Evolutionary conservation across 345 rosid genomes (phyloP).

Genomic region (Nasturtium officinale): DNA sequence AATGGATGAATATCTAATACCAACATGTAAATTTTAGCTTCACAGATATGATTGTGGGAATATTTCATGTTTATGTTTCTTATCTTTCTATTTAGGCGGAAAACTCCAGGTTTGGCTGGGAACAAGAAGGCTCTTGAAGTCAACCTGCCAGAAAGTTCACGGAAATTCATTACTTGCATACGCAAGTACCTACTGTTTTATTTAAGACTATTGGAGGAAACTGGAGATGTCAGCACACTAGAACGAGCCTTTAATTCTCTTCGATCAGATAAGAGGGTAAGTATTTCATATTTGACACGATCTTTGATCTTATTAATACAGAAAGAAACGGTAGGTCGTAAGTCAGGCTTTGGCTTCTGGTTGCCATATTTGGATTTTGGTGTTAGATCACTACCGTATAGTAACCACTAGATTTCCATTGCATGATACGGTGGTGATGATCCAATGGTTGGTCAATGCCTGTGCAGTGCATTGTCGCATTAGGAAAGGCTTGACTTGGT

Average conservation of each 20-base stretch:
- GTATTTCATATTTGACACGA: constrained; percentile 1
- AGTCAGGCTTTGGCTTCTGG: constrained; percentile 1
- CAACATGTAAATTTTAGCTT: constrained; percentile 13
- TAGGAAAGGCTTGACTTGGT: constrained; percentile 18
- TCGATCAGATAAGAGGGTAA: constrained; percentile 92
- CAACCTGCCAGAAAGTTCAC: constrained; percentile 90
- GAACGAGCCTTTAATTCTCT: constrained; percentile 89
- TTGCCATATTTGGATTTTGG: constrained; percentile 6
- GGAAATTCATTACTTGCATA: constrained; percentile 96
- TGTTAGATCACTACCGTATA: constrained; percentile 9
- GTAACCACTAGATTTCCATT: constrained; percentile 27
- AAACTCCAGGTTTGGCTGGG: constrained; percentile 71
- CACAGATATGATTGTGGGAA: constrained; percentile 14
- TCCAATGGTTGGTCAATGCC: constrained; percentile 18
- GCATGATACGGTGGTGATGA: constrained; percentile 25
- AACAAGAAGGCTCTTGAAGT: constrained; percentile 91
- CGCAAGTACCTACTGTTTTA: constrained; percentile 86
- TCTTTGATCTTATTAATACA: constrained; percentile 5
- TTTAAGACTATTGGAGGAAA: constrained; percentile 86
- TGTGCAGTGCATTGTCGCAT: constrained; percentile 22
- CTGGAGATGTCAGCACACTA: constrained; percentile 74
- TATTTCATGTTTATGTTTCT: constrained; percentile 27
- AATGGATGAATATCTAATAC: constrained; percentile 18
- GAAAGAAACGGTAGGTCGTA: background rate
- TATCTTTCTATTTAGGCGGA: constrained; percentile 64